Base-by-base conservation (phyloP, 2,329 filamentous ascomycete species). In the Penicillium sp. region DNA sequence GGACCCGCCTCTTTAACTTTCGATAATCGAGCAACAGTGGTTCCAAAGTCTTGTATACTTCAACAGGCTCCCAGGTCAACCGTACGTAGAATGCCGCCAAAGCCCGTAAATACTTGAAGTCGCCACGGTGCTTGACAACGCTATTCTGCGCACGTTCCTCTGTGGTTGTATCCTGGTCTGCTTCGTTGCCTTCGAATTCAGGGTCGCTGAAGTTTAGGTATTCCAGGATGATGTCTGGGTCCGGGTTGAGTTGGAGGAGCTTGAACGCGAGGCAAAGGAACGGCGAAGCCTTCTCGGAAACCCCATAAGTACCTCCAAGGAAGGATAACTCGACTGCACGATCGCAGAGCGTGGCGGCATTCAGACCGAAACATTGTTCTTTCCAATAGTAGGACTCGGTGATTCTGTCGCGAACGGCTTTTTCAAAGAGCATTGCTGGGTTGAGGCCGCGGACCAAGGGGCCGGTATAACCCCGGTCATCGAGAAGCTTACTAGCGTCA, bases 371-470 rank as follows among this genome's bases (percentile, higher is more conserved):
- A 77, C 95, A 97, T 81, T 97, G 93, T 80, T 98, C 95, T 79
- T 97, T 97, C 91, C 93, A 99, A 82, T 97, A 99, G 81, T 97
- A 96, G 57, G 89, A 92, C 74, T 97, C 93, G 69, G 93, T 88
- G 78, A 99, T 97, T 74, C 95, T 93, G 79, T 99, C 95, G 74
- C 91, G 91, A 67, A 97, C 92, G 46, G 93, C 91, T 77, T 96
- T 97, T 78, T 98, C 94, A 85, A 98, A 91, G 63, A 98, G 91
- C 5, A 91, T 93, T n/a, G 93, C 91, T 0, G 94, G 94, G 80
- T 97, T 97, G 73, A 96, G 90, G 64, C 93, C 93, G 75, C 94
- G 93, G 66, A 95, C 89, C 23, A 96, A 86, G 41, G 88, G 79
- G 50, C 89, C 91, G 13, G 82, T 84, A 74, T 91, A 91, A 75